These are phyloP conservation scores for Aquilaria malaccensis DNA, from an alignment of 345 rosid species.

Conservation along the genomic window DNA sequence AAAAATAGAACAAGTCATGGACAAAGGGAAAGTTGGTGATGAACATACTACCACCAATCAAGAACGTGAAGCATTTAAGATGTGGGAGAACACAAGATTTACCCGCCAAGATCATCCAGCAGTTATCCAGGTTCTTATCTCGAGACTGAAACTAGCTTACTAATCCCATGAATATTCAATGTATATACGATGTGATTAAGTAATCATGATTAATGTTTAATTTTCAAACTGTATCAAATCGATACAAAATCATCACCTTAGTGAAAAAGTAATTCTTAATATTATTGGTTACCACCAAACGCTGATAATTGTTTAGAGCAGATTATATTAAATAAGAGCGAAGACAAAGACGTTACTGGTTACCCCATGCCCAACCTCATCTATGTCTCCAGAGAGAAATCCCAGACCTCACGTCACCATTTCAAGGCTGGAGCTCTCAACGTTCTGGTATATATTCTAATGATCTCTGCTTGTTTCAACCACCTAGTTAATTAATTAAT, in stretches of 20 bases:
- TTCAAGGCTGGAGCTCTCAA: slow-evolving; percentile 91
- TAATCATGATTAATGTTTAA: no score
- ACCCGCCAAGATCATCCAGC: slow-evolving; percentile 58
- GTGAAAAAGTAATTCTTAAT: no score
- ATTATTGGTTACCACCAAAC: background rate
- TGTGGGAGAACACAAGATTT: slow-evolving; percentile 46
- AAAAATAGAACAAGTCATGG: slow-evolving; percentile 37
- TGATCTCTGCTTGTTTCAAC: background rate
- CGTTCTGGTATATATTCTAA: slow-evolving; percentile 29
- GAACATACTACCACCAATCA: slow-evolving; percentile 17
- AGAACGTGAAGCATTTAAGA: slow-evolving; percentile 23
- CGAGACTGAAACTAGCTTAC: no score
- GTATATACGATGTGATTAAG: no score
- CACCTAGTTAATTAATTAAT: background rate
- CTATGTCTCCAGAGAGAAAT: slow-evolving; percentile 62
- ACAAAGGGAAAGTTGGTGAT: slow-evolving; percentile 34
- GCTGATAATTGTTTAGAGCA: slow-evolving; percentile 6
- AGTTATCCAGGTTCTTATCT: slow-evolving; percentile 40
- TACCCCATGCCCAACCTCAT: slow-evolving; percentile 49
- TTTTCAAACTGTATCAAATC: background rate
- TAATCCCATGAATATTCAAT: no score
- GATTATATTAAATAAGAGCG: slow-evolving; percentile 41
- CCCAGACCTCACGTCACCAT: slow-evolving; percentile 39
- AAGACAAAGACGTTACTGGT: slow-evolving; percentile 31
- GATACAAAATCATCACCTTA: background rate